Percentiles rank a stretch among this genome's conserved stretches.
Conservation (phyloP, 2,329 filamentous ascomycete genomes). For the Apiospora saccharicola region DNA sequence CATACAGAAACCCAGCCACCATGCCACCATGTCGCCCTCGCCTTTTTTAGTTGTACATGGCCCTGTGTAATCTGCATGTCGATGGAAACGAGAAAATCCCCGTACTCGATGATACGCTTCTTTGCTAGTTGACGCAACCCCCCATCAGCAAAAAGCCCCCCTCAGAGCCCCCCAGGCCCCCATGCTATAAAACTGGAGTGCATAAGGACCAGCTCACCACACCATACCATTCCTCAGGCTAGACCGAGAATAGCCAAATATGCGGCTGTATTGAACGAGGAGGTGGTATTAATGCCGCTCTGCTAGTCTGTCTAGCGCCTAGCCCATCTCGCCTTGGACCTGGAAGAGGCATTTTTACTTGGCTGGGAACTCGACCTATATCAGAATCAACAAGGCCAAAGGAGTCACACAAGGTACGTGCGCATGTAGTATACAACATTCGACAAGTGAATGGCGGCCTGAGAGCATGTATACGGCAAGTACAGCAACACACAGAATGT, state of each 20-base stretch:
- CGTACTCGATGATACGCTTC: neutral
- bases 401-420: neutral
- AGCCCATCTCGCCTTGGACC: conserved; percentile 13
- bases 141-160: neutral
- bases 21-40: neutral
- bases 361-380: neutral
- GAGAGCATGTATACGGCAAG: neutral
- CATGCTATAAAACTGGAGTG: conserved; percentile 18
- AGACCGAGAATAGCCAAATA: conserved; percentile 12
- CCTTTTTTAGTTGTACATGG: neutral
- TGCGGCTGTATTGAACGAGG: conserved; percentile 14
- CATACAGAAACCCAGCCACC: conserved; percentile 2
- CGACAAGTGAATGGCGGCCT: neutral
- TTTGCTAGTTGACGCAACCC: neutral
- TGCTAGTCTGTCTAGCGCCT: conserved; percentile 13
- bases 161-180: neutral
- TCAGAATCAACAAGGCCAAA: neutral
- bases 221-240: conserved; percentile 1
- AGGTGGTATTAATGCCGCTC: conserved; percentile 12
- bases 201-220: conserved; percentile 19
- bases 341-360: conserved; percentile 6
- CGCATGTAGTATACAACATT: neutral
- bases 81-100: conserved; percentile 9
- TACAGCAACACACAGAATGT: neutral
- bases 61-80: conserved; percentile 5